phyloP scores from a whole-genome alignment of 148 eudicot species.

The Amaranthus palmeri region DNA sequence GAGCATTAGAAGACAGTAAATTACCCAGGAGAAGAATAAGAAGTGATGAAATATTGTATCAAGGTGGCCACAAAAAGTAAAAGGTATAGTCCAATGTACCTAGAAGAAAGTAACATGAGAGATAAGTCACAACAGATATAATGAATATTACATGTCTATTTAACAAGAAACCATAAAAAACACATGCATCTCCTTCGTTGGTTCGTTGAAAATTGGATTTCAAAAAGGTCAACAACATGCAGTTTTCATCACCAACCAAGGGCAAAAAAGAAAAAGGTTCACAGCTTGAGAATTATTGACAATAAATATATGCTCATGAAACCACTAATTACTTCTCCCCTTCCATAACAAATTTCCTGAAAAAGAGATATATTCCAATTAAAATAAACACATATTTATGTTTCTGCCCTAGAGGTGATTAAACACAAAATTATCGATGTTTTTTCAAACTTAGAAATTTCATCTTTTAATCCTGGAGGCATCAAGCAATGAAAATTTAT shows the following conservation, averaged over 20 bases:
- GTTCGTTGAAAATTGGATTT: neutral
- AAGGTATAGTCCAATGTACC: slow-evolving; percentile 64
- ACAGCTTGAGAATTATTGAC: neutral
- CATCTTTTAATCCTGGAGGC: neutral
- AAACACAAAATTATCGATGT: too few species aligned
- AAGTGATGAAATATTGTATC: slow-evolving; percentile 71
- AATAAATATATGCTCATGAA: neutral
- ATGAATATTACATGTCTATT: neutral
- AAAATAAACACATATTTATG: too few species aligned
- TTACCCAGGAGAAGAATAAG: slow-evolving; percentile 94
- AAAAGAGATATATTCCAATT: too few species aligned
- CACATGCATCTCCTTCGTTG: neutral
- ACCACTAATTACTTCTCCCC: neutral
- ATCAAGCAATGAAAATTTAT: neutral
- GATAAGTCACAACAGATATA: neutral
- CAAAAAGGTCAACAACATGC: neutral
- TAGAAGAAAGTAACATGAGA: slow-evolving; percentile 22
- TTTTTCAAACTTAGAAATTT: too few species aligned
- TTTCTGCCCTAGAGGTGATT: too few species aligned
- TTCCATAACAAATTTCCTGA: neutral
- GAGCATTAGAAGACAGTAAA: neutral
- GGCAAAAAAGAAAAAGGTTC: neutral
- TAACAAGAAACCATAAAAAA: neutral
- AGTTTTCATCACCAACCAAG: neutral
- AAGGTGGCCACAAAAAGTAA: slow-evolving; percentile 65